Evolutionary conservation across 305 asterid species (phyloP).

Genomic region (Solanum hybrid): DNA sequence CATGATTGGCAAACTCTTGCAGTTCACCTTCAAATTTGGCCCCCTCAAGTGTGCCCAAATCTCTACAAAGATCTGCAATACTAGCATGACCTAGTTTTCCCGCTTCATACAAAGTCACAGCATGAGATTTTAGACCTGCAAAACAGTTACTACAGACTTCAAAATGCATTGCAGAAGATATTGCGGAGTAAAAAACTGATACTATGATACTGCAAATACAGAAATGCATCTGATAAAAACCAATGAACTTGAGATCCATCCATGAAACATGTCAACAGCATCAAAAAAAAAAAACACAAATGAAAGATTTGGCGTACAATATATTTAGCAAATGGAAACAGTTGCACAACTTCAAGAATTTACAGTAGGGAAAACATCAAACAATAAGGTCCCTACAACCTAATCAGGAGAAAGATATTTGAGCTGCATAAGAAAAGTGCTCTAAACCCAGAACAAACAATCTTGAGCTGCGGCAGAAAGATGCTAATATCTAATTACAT

Average conservation of each 20-base stretch:
- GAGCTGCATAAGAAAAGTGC: not conserved
- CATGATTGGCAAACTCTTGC: conserved; percentile 98
- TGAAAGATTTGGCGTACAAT: not conserved
- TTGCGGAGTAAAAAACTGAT: not conserved
- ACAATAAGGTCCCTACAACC: not conserved
- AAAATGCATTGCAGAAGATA: not conserved
- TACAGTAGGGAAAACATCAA: not conserved
- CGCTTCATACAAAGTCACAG: conserved; percentile 95
- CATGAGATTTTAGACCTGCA: conserved; percentile 94
- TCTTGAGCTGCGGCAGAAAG: not conserved
- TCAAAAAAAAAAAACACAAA: not conserved
- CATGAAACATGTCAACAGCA: not conserved
- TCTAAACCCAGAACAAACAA: not conserved
- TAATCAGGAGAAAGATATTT: not conserved
- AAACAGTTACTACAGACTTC: not conserved
- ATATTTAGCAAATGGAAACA: not conserved
- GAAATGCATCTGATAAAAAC: not conserved
- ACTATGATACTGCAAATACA: not conserved
- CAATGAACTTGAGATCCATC: not conserved
- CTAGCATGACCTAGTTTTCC: conserved; percentile 91
- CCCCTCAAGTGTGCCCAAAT: conserved; percentile 85
- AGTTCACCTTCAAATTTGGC: conserved; percentile 95
- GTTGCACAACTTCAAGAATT: not conserved
- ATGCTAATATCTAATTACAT: not conserved
- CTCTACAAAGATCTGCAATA: conserved; percentile 88